Evolutionary conservation across 1,139 yeast species (phyloP).

Genomic region (Scheffersomyces cryptocercus): DNA sequence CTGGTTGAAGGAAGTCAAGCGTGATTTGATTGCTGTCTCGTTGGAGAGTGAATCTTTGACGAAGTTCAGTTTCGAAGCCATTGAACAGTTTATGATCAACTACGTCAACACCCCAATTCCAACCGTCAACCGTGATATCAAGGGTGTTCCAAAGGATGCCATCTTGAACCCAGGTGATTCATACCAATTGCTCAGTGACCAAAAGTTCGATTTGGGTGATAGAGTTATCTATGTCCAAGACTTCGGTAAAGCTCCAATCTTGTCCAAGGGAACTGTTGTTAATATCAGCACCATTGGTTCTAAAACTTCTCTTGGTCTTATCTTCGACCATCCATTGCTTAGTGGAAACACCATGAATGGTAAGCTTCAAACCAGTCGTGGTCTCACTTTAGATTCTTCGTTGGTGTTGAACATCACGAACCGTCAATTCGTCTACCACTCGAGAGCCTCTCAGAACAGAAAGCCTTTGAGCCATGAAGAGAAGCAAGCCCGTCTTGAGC

Average conservation of each 20-base stretch:
- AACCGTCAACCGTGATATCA: constrained; percentile 56
- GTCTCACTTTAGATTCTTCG: constrained; percentile 79
- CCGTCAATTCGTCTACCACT: constrained; percentile 74
- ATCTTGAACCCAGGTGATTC: constrained; percentile 77
- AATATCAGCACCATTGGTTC: constrained; percentile 70
- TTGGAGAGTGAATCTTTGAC: constrained; percentile 81
- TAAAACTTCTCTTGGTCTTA: constrained; percentile 61
- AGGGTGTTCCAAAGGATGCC: constrained; percentile 85
- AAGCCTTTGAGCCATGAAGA: constrained; percentile 32
- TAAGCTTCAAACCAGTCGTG: constrained; percentile 74
- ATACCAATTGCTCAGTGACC: constrained; percentile 69
- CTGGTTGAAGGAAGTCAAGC: constrained; percentile 63
- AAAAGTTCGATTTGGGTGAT: constrained; percentile 83
- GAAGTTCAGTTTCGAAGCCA: constrained; percentile 59
- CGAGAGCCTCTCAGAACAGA: constrained; percentile 59
- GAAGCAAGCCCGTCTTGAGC: constrained; percentile 18
- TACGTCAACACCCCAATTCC: constrained; percentile 45
- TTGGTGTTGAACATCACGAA: constrained; percentile 75
- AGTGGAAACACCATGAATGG: constrained; percentile 85
- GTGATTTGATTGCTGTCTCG: constrained; percentile 62
- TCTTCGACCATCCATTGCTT: constrained; percentile 81
- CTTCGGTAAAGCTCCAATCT: constrained; percentile 87
- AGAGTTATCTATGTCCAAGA: constrained; percentile 84
- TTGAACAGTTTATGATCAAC: constrained; percentile 64
- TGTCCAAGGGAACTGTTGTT: constrained; percentile 88